phyloP scores from a whole-genome alignment of 176 grass and related monocot species.

The Ensete ventricosum region DNA sequence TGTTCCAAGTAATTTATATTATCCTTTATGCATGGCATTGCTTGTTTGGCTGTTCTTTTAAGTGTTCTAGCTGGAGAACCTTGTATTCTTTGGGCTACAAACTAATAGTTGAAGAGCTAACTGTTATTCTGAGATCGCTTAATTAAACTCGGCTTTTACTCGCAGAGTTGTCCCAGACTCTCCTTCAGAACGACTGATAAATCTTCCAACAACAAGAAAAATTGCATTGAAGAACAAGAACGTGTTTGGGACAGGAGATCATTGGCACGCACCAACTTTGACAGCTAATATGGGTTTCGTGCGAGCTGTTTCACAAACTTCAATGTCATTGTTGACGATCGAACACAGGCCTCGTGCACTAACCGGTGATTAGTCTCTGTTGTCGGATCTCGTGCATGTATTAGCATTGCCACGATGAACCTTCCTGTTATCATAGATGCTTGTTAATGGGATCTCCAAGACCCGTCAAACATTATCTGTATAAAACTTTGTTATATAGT shows the following conservation, averaged over 20 bases:
- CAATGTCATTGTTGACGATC: constrained; percentile 65
- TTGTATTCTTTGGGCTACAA: too few species aligned
- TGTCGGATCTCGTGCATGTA: neutral
- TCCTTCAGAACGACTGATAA: constrained; percentile 59
- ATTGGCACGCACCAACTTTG: constrained; percentile 68
- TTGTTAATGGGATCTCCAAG: neutral
- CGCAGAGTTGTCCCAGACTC: constrained; percentile 59
- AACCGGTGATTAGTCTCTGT: constrained; percentile 19
- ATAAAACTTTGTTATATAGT: neutral
- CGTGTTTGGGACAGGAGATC: constrained; percentile 81
- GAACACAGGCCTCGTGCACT: constrained; percentile 74
- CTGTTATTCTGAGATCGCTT: neutral
- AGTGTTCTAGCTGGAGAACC: too few species aligned
- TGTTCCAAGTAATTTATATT: neutral
- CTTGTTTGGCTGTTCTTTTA: constrained; percentile 5
- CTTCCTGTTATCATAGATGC: neutral
- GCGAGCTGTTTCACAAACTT: constrained; percentile 69
- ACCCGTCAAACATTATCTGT: too few species aligned
- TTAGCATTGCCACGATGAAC: neutral
- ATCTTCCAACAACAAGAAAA: constrained; percentile 80
- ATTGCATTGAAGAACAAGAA: constrained; percentile 72
- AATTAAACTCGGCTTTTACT: neutral
- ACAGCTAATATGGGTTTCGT: constrained; percentile 76
- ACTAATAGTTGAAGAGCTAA: too few species aligned
- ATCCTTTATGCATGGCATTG: neutral